Evolutionary conservation across 768 basidiomycete species (phyloP), one percentile per base, ranked within the genome.

Genomic region (Rhizopogon rudus): DNA sequence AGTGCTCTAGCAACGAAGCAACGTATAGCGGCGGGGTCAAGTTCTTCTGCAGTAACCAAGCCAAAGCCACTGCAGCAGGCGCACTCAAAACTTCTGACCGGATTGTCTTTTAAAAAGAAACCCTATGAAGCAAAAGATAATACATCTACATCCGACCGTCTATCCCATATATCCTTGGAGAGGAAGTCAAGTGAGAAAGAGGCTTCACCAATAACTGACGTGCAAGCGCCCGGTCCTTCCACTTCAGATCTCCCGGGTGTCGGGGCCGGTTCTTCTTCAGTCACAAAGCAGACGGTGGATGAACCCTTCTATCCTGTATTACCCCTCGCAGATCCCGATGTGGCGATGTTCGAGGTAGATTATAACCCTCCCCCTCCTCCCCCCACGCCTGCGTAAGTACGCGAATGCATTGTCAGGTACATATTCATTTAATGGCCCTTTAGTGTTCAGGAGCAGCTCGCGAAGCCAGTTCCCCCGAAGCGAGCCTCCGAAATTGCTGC

Each of bases 1-100:
- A 75, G 71, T 55, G 72, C 73, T 9, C 71, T 83, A 29, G 70
- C 75, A 37, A 83, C 80, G 1, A 83, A 83, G 61, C 76, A 80
- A 51, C 73, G 79, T 6, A 61, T 83, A 5, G 70, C 73, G 25
- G 71, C 74, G 42, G 71, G 69, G 9, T 49, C 48, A 16, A 75
- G 78, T 13, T 63, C 75, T 22, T 69, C 64, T 8, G 73, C 71
- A 20, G 59, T 44, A 22, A 48, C 65, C 12, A 59, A 58, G 3
- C 75, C 80, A 0, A 81, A 73, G 59, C 66, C 68, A 1, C 65
- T 69, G 46, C 60, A 54, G 41, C 45, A 31, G 13, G 13, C 51
- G 25, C 59, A 61, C n/a, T 62, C 61, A 51, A 71, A 60, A 40
- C 51, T 65, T 9, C 52, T 73, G 42, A 59, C 64, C 45, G 51